Evolutionary conservation across 495 filamentous ascomycete genomes (phyloP).

Genomic region (Pseudevernia furfuracea): DNA sequence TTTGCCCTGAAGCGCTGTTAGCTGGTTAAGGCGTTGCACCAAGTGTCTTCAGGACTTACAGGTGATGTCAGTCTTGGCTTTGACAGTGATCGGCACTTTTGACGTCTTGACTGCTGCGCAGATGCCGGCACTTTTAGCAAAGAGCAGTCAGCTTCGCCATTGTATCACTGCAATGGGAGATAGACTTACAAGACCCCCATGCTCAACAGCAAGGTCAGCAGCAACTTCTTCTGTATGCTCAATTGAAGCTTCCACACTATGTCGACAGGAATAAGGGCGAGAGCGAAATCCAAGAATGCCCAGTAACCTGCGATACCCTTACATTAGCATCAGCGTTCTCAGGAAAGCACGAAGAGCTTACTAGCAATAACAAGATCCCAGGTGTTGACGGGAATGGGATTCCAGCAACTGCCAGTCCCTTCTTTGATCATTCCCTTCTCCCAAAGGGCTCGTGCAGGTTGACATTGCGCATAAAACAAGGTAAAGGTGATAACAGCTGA

Average conservation of each 20-base stretch:
- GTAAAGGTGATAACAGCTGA: conserved; percentile 38
- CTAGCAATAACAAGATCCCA: conserved; percentile 23
- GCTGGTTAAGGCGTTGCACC: too few species aligned
- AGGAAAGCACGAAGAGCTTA: neutral
- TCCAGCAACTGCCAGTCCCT: conserved; percentile 32
- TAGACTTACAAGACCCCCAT: conserved; percentile 36
- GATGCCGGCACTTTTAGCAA: conserved; percentile 22
- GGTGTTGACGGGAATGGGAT: conserved; percentile 31
- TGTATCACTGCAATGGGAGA: too few species aligned
- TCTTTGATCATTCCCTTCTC: conserved; percentile 28
- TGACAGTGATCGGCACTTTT: conserved; percentile 32
- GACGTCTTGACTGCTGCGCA: conserved; percentile 39
- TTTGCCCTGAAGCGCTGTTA: conserved; percentile 26
- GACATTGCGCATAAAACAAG: conserved; percentile 38
- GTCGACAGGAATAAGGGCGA: conserved; percentile 41
- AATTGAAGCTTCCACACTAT: conserved; percentile 41
- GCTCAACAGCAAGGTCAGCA: conserved; percentile 37
- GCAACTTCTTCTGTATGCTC: conserved; percentile 40
- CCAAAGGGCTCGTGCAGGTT: conserved; percentile 38
- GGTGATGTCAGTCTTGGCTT: conserved; percentile 33
- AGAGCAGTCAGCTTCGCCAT: too few species aligned
- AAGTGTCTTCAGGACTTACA: conserved; percentile 26
- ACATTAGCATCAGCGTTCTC: conserved; percentile 6
- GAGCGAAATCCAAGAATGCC: conserved; percentile 40
- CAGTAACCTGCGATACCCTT: conserved; percentile 30